phyloP scores from a whole-genome alignment of 2,329 filamentous ascomycete genomes.

The Curvularia sp. region DNA sequence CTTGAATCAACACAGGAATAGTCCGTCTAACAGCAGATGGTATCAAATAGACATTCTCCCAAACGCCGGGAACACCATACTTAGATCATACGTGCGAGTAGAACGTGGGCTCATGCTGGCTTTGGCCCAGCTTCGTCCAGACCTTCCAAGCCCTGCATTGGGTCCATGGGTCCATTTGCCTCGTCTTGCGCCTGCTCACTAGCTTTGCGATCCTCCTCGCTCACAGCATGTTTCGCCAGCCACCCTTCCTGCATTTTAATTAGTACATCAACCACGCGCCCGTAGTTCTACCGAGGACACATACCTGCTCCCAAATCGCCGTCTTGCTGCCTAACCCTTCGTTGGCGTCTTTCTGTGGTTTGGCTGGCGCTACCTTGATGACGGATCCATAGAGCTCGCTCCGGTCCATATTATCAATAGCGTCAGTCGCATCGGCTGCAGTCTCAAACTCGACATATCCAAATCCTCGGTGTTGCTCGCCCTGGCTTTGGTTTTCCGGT shows the following conservation, averaged over 20 bases:
- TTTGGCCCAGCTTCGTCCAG: conserved; percentile 94
- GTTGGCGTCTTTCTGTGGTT: conserved; percentile 85
- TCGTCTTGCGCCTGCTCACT: conserved; percentile 62
- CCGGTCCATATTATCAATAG: conserved; percentile 99
- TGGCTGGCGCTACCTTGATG: conserved; percentile 90
- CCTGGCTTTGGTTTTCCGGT: conserved; percentile 79
- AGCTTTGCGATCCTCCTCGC: conserved; percentile 75
- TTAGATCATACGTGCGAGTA: neutral
- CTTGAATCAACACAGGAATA: neutral
- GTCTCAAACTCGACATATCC: conserved; percentile 96
- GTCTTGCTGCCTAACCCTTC: conserved; percentile 92
- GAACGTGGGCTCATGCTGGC: conserved; percentile 60
- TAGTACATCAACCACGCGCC: conserved; percentile 14
- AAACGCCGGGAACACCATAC: conserved; percentile 33
- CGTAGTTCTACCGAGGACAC: conserved; percentile 40
- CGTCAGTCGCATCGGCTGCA: conserved; percentile 84
- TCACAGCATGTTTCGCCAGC: conserved; percentile 84
- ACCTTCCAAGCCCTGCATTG: conserved; percentile 94
- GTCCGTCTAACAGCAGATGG: conserved; percentile 9
- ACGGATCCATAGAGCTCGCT: conserved; percentile 91
- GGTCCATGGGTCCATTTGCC: conserved; percentile 71
- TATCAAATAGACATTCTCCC: conserved; percentile 15
- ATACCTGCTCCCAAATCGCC: conserved; percentile 95
- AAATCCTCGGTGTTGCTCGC: conserved; percentile 86
- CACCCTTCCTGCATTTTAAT: conserved; percentile 77